A percentile compares a stretch with the other conserved stretches of the same genome.
Evolutionary conservation across 2,329 filamentous ascomycete species (phyloP).

Genomic region (Dactylellina cionopaga): DNA sequence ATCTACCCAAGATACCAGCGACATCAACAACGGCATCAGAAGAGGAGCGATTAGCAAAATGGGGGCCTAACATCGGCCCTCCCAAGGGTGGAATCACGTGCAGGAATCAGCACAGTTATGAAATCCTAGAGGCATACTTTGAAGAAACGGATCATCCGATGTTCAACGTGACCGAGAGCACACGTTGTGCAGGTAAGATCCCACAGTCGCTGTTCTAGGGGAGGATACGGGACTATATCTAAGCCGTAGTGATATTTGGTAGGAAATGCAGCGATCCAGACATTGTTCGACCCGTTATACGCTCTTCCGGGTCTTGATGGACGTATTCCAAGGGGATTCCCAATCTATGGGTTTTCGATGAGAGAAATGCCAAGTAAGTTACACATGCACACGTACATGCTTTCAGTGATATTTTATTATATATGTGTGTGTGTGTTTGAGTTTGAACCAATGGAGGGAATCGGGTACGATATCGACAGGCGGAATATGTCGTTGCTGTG

Average conservation of each 20-base stretch:
- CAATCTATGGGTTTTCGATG: constrained; percentile 45
- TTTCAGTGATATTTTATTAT: constrained; percentile 23
- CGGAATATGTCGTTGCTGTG: constrained; percentile 44
- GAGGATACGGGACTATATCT: not conserved
- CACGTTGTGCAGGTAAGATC: constrained; percentile 36
- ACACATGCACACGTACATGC: too few species aligned
- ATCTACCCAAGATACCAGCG: constrained; percentile 39
- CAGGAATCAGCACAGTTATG: constrained; percentile 33
- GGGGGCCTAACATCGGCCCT: constrained; percentile 27
- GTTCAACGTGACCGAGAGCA: constrained; percentile 39
- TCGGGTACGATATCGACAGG: constrained; percentile 41
- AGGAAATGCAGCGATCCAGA: constrained; percentile 48
- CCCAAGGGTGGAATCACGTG: constrained; percentile 5
- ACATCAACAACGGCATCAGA: constrained; percentile 14
- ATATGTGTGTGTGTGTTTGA: too few species aligned
- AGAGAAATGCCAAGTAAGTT: constrained; percentile 47
- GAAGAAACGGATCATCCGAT: constrained; percentile 35
- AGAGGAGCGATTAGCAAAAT: constrained; percentile 36
- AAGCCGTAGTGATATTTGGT: not conserved
- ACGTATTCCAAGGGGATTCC: constrained; percentile 39
- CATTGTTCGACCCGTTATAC: constrained; percentile 42
- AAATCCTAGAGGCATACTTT: constrained; percentile 25
- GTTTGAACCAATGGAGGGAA: constrained; percentile 30
- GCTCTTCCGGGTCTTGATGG: constrained; percentile 36
- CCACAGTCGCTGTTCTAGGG: too few species aligned